A percentile compares a stretch with the other conserved stretches of the same genome.
These are phyloP conservation scores for Wickerhamomyces sp. DNA, from an alignment of 1,139 yeast species.

Conservation along the genomic window DNA sequence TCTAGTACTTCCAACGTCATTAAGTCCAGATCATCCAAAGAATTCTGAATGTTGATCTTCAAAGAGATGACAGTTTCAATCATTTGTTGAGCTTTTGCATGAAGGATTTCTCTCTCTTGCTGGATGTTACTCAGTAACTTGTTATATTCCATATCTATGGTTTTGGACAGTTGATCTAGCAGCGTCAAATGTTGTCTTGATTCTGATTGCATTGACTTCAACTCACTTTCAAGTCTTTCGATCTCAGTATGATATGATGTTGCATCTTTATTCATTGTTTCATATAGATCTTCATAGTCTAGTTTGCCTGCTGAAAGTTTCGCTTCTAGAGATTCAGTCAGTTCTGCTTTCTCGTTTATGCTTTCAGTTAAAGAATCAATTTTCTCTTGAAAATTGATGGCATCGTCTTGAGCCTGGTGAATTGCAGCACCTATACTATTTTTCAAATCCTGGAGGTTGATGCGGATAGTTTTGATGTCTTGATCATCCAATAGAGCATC, in stretches of 20 bases:
- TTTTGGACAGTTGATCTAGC: conserved; percentile 53
- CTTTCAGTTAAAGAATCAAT: conserved; percentile 53
- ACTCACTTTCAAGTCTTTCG: conserved; percentile 59
- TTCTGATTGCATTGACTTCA: conserved; percentile 47
- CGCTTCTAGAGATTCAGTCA: conserved; percentile 56
- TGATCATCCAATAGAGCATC: conserved; percentile 33
- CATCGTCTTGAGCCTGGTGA: conserved; percentile 55
- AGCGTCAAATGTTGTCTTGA: conserved; percentile 51
- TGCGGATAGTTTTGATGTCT: conserved; percentile 24
- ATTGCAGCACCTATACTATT: conserved; percentile 43
- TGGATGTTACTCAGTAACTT: conserved; percentile 44
- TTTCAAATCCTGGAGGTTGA: conserved; percentile 38
- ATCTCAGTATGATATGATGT: conserved; percentile 57
- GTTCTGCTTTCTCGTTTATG: conserved; percentile 52
- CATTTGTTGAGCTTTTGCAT: conserved; percentile 49
- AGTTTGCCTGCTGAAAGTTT: conserved; percentile 48
- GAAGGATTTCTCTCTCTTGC: conserved; percentile 44
- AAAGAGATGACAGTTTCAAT: conserved; percentile 58
- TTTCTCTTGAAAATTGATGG: conserved; percentile 52
- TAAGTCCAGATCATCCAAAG: conserved; percentile 50
- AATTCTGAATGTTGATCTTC: conserved; percentile 59
- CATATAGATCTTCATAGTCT: conserved; percentile 53
- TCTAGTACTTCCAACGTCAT: conserved; percentile 33
- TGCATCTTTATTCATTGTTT: conserved; percentile 50
- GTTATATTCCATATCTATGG: conserved; percentile 51